Base-by-base conservation (phyloP, 768 basidiomycete species). In the Boletellus ananas region DNA sequence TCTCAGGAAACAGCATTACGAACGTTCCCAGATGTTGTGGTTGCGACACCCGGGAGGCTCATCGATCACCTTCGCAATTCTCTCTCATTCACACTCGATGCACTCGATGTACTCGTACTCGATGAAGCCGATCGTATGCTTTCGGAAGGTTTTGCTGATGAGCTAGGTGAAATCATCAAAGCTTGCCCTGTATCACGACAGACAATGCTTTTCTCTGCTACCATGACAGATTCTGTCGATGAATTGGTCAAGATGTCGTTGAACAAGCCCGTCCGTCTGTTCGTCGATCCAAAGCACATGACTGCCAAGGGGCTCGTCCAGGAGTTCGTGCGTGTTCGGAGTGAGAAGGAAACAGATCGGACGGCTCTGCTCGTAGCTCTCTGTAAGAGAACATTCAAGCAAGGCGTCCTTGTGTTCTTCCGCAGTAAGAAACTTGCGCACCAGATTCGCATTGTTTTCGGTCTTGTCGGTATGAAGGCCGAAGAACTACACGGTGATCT, bases 41-140 rank as follows among this genome's bases (percentile, higher is more conserved):
- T 99, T 60, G 96, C 94, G 18, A 98, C 96, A 1, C 96, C 96
- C 3, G 96, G 96, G 59, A 90, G 96, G 60, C 77, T 99, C 27
- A 98, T 99, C 62, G 96, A 99, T 69, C 96, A 98, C 66, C 81
- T 98, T 43, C 91, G 85, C 62, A 98, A 98, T 64, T 94, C 96
- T 1, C 90, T 88, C 9, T 83, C 89, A 11, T 98, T 98, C 73
- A 84, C 86, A 10, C 79, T 99, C 33, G 94, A 96, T 59, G 84
- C 89, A 0, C 79, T 98, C 33, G 96, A 98, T 63, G 82, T 98
- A 45, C 76, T 99, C 36, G 87, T 99, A 13, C 80, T 99, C 16
- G 96, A 99, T 62, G 96, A 99, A 72, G 96, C 96, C 1, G 96
- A 99, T 68, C 80, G 96, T 46, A 98, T 99, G 91, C 81, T 99